A percentile compares a stretch with the other conserved stretches of the same genome.
Conservation (phyloP, 331 rosid genomes). For the Cucumis variabilis region DNA sequence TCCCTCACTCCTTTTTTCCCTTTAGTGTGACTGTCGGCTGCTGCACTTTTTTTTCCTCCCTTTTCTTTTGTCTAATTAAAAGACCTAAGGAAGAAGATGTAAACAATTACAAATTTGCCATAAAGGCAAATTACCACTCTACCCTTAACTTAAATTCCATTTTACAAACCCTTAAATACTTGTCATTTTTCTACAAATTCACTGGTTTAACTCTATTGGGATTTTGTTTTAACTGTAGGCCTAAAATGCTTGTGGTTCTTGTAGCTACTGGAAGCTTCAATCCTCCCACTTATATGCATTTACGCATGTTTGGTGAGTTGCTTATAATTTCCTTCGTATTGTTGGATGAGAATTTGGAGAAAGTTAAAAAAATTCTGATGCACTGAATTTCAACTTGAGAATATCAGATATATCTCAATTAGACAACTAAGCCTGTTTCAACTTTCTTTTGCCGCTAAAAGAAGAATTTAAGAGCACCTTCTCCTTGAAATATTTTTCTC, state of each 20-base stretch:
- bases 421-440: background rate
- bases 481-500: background rate
- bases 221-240: slow-evolving; percentile 39
- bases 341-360: background rate
- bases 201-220: background rate
- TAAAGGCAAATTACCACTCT: no score
- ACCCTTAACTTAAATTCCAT: no score
- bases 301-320: slow-evolving; percentile 87
- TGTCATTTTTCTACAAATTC: no score
- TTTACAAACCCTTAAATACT: no score
- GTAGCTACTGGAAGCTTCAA: slow-evolving; percentile 96
- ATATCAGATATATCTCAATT: background rate
- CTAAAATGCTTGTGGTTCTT: slow-evolving; percentile 65
- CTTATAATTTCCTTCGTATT: background rate
- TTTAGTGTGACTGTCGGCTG: no score
- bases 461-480: no score
- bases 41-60: no score
- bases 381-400: background rate
- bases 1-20: no score
- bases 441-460: background rate
- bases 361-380: background rate
- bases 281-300: slow-evolving; percentile 98
- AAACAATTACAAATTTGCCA: no score
- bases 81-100: no score
- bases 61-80: no score